Evolutionary conservation across 805 yeast genomes (phyloP).

Genomic region (Lipomyces chichibuensis): DNA sequence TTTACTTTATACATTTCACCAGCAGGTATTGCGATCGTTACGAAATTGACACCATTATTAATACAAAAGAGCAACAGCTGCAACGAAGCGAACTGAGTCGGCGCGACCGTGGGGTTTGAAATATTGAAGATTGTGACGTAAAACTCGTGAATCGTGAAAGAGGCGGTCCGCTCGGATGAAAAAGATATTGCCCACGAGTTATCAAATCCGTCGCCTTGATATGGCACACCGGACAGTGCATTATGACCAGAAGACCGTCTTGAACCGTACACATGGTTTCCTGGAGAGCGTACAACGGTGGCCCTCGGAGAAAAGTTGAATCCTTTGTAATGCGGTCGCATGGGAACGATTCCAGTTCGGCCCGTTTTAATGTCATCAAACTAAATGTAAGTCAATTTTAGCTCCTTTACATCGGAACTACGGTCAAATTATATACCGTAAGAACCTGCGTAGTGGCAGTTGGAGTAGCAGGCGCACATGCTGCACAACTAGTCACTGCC

Average conservation of each 20-base stretch:
- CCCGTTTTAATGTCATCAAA: not conserved
- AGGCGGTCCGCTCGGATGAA: constrained; percentile 7
- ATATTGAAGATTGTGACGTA: constrained; percentile 3
- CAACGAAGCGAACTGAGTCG: not conserved
- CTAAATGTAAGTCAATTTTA: not conserved
- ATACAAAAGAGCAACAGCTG: not conserved
- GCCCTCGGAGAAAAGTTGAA: constrained; percentile 9
- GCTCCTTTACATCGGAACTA: not conserved
- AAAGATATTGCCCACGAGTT: not conserved
- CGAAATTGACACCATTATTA: not conserved
- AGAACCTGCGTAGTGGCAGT: constrained; percentile 4
- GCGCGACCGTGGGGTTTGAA: not conserved
- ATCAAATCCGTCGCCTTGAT: not conserved
- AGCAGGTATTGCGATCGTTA: not conserved
- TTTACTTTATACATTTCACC: constrained; percentile 4
- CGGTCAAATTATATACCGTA: not conserved
- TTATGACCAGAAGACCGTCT: not conserved
- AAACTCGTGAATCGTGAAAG: constrained; percentile 4
- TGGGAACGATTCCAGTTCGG: not conserved
- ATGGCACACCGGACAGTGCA: constrained; percentile 7
- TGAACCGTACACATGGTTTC: not conserved
- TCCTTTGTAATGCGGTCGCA: constrained; percentile 7
- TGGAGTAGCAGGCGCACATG: constrained; percentile 8
- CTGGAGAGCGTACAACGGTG: not conserved
- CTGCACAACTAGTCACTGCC: constrained; percentile 1